Percentiles rank a stretch among this genome's conserved stretches.
Conservation (phyloP, 768 basidiomycete species). For the Tremella yokohamensis region DNA sequence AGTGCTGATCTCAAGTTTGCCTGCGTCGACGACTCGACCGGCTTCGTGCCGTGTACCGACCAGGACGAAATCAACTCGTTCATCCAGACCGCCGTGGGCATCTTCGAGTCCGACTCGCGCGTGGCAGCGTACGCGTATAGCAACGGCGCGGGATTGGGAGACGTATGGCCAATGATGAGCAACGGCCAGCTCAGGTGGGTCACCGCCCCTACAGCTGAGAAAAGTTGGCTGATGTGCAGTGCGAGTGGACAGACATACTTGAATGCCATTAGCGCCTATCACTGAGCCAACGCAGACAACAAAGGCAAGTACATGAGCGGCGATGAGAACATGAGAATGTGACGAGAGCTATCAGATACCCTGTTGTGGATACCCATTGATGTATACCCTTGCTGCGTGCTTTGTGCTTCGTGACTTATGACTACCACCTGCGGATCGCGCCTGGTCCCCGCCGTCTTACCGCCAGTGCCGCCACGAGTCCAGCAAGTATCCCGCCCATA, state of each 20-base stretch:
- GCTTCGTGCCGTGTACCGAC: conserved; percentile 48
- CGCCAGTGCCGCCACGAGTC: conserved; percentile 36
- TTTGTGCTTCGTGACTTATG: too few species aligned
- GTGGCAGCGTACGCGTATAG: conserved; percentile 50
- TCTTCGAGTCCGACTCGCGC: conserved; percentile 46
- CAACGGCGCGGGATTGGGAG: conserved; percentile 46
- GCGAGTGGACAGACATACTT: conserved; percentile 5
- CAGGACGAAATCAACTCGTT: conserved; percentile 49
- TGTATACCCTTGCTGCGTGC: too few species aligned
- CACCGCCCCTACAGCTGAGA: background rate
- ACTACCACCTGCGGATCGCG: conserved; percentile 1
- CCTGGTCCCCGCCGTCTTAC: conserved; percentile 10
- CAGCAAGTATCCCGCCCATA: conserved; percentile 45
- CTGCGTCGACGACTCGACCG: conserved; percentile 46
- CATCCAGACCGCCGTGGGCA: conserved; percentile 49
- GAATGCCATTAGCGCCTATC: conserved; percentile 1
- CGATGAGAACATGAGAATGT: too few species aligned
- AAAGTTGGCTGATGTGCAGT: background rate
- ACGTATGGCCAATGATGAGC: conserved; percentile 44
- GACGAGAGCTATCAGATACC: too few species aligned
- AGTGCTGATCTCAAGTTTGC: conserved; percentile 34
- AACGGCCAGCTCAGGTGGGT: conserved; percentile 43
- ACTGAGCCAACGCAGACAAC: background rate
- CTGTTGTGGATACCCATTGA: too few species aligned
- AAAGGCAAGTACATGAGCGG: too few species aligned